Evolutionary conservation across 1,139 yeast species (phyloP).

Genomic region (Hanseniaspora uvarum): DNA sequence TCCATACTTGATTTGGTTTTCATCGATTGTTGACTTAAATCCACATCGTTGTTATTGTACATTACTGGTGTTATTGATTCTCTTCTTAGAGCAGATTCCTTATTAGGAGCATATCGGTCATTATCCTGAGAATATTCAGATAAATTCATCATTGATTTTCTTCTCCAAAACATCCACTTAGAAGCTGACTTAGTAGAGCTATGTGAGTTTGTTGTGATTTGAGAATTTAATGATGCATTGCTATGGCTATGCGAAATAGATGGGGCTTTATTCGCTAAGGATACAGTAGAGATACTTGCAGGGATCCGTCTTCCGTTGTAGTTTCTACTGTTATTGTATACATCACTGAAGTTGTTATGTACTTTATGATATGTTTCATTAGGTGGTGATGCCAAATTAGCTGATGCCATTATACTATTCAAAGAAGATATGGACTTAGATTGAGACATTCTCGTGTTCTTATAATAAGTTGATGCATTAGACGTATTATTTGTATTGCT

Average conservation of each 20-base stretch:
- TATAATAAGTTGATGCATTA: background rate
- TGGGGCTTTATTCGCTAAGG: slow-evolving; percentile 13
- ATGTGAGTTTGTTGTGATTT: slow-evolving; percentile 21
- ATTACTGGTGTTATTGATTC: background rate
- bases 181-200: slow-evolving; percentile 21
- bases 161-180: slow-evolving; percentile 32
- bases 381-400: slow-evolving; percentile 16
- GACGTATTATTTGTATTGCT: background rate
- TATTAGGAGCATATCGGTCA: background rate
- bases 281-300: slow-evolving; percentile 19
- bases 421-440: slow-evolving; percentile 13
- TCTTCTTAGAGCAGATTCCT: background rate
- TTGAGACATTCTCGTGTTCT: slow-evolving; percentile 4
- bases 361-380: slow-evolving; percentile 1
- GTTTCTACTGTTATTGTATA: background rate
- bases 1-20: slow-evolving; percentile 14
- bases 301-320: slow-evolving; percentile 11
- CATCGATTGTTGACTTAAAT: background rate
- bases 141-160: slow-evolving; percentile 18
- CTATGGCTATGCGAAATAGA: slow-evolving; percentile 14
- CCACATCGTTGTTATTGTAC: background rate
- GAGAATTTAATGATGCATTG: slow-evolving; percentile 18
- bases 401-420: slow-evolving; percentile 11
- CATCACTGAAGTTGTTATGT: background rate
- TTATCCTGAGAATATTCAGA: slow-evolving; percentile 4